Conservation (phyloP, 306 rosid genomes). For the Prunus mume region DNA sequence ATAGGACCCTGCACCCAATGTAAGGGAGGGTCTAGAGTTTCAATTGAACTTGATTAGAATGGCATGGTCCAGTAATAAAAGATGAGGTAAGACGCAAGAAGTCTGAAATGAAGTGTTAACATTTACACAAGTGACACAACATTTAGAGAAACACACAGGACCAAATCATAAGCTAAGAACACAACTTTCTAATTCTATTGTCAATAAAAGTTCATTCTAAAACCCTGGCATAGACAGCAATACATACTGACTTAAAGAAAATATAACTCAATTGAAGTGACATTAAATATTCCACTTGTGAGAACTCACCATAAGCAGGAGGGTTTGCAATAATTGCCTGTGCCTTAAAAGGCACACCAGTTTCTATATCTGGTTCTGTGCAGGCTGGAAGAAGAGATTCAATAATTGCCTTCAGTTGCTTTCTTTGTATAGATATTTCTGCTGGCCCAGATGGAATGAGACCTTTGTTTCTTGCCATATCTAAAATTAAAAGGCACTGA, state of each 20-base stretch:
- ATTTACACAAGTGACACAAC: not conserved
- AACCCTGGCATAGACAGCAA: not conserved
- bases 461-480: constrained; percentile 96
- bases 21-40: not conserved
- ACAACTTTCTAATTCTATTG: constrained; percentile 23
- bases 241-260: not conserved
- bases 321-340: constrained; percentile 98
- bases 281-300: constrained; percentile 17
- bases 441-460: constrained; percentile 83
- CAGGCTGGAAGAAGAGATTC: constrained; percentile 98
- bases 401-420: constrained; percentile 75
- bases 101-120: not conserved
- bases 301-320: constrained; percentile 85
- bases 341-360: constrained; percentile 74
- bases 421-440: constrained; percentile 77
- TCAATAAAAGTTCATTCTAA: not conserved
- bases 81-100: not conserved
- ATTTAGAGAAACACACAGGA: not conserved
- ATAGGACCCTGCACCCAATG: not conserved
- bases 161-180: not conserved
- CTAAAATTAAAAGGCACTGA: constrained; percentile 38
- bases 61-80: not conserved
- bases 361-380: constrained; percentile 84
- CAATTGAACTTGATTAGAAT: not conserved
- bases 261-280: constrained; percentile 32